Evolutionary conservation across 2,329 filamentous ascomycete genomes (phyloP), one percentile per base, ranked within the genome.

Genomic region (Bipolaris bicolor): DNA sequence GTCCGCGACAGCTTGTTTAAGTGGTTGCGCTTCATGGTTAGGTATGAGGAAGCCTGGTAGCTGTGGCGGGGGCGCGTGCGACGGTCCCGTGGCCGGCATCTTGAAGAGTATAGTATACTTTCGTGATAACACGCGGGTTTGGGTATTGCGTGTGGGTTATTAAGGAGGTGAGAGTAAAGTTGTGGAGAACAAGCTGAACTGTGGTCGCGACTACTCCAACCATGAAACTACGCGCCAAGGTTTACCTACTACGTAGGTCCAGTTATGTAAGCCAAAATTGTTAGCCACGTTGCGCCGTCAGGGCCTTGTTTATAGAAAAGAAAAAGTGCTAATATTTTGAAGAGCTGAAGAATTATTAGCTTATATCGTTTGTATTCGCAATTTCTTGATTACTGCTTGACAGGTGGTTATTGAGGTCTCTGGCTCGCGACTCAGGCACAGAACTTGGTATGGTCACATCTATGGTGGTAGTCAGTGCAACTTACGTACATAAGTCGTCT

Each of bases 1-100:
- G 5, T 82, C 73, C 24, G 91, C 90, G 57, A 97, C 91, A 73
- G 92, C 89, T 58, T 81, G 80, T 58, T 90, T 89, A 77, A 96
- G 86, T 16, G 79, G 71, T 46, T 80, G 47, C 16, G 65, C 70
- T 36, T 70, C 62, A 4, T 67, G 58, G 48, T 60, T 50, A 39
- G 63, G 57, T 33, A 72, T 63, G 22, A 64, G 64, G 43, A 61
- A 55, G 58, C 75, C 75, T 20, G 75, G 75, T 39, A 77, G 76
- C 47, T 73, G 66, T 16, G 75, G 75, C 20, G 73, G 73, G 50
- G 69, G 67, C 59, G 63, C 66, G 18, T 68, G 65, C 5, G 58
- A 52, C 15, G 62, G 52, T 7, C 49, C 47, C 26, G 61, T 59
- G 22, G 66, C 60, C 50, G 67, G 66, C 67, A 68, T 69, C 13